Percentiles rank a stretch among this genome's conserved stretches.
These are phyloP conservation scores for Cordyceps javanica DNA, from an alignment of 2,329 filamentous ascomycete species.

Conservation along the genomic window DNA sequence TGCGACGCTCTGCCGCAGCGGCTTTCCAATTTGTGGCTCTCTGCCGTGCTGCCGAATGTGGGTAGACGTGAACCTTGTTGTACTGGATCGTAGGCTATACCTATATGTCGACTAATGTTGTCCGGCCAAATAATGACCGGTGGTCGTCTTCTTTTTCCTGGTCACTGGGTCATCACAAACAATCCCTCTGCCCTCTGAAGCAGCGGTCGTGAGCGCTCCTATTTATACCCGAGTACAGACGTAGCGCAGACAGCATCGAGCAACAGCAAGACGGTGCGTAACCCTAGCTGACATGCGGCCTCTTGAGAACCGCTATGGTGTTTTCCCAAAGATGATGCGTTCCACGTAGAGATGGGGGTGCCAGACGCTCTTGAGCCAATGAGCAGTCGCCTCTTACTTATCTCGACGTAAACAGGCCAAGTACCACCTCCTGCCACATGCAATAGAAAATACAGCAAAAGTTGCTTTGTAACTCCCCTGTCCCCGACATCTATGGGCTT, in stretches of 20 bases:
- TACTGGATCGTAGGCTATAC: background rate
- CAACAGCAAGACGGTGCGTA: background rate
- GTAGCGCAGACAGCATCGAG: background rate
- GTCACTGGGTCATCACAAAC: background rate
- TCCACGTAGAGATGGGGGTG: background rate
- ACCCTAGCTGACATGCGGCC: background rate
- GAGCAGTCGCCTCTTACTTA: background rate
- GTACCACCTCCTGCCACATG: background rate
- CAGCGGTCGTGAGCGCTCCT: background rate
- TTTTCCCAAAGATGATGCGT: background rate
- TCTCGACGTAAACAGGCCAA: background rate
- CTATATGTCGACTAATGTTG: background rate
- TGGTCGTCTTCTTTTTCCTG: too few relatives aligned
- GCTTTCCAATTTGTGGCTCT: background rate
- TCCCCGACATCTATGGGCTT: background rate
- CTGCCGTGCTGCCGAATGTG: background rate
- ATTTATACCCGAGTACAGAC: background rate
- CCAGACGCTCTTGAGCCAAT: background rate
- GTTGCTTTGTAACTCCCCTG: background rate
- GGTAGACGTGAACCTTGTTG: background rate
- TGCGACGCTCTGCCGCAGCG: background rate
- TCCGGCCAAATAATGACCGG: background rate
- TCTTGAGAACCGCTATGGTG: slow-evolving; percentile 8
- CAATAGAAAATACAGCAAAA: background rate
- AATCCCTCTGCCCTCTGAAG: background rate